Conservation (phyloP, 768 basidiomycete genomes). For the Amanita rubescens region DNA sequence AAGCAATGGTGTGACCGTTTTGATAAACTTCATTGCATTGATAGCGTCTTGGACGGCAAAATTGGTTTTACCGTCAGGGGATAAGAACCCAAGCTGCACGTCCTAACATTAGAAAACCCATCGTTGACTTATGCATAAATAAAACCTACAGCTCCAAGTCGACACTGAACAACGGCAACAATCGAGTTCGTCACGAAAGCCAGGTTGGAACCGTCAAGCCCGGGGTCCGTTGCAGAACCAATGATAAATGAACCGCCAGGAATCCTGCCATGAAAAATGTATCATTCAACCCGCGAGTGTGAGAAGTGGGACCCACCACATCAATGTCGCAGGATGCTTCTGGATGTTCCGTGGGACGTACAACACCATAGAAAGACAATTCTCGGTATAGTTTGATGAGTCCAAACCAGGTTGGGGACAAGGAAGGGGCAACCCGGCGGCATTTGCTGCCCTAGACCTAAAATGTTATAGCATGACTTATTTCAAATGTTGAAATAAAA, state of each 20-base stretch:
- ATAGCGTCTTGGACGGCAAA: constrained; percentile 65
- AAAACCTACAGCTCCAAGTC: constrained; percentile 62
- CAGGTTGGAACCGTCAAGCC: constrained; percentile 71
- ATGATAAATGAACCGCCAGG: constrained; percentile 78
- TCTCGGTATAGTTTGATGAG: constrained; percentile 52
- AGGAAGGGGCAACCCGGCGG: constrained; percentile 50
- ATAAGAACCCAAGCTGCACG: constrained; percentile 62
- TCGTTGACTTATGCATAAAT: neutral
- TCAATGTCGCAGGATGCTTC: constrained; percentile 41
- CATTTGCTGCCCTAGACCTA: constrained; percentile 46
- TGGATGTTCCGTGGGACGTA: constrained; percentile 48
- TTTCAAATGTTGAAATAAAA: neutral
- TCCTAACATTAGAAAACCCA: constrained; percentile 5
- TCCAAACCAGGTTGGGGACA: constrained; percentile 61
- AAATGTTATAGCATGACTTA: constrained; percentile 1
- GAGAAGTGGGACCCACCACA: constrained; percentile 41
- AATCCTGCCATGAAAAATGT: constrained; percentile 40
- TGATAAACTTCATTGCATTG: constrained; percentile 56
- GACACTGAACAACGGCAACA: constrained; percentile 78
- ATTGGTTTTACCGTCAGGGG: constrained; percentile 65
- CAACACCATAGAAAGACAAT: constrained; percentile 75
- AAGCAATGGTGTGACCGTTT: constrained; percentile 49
- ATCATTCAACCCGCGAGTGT: neutral
- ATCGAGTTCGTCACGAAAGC: constrained; percentile 66
- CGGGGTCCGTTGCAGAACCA: constrained; percentile 65